Evolutionary conservation across 768 basidiomycete genomes (phyloP), one percentile per base, ranked within the genome.

Genomic region (Coprinellus micaceus): DNA sequence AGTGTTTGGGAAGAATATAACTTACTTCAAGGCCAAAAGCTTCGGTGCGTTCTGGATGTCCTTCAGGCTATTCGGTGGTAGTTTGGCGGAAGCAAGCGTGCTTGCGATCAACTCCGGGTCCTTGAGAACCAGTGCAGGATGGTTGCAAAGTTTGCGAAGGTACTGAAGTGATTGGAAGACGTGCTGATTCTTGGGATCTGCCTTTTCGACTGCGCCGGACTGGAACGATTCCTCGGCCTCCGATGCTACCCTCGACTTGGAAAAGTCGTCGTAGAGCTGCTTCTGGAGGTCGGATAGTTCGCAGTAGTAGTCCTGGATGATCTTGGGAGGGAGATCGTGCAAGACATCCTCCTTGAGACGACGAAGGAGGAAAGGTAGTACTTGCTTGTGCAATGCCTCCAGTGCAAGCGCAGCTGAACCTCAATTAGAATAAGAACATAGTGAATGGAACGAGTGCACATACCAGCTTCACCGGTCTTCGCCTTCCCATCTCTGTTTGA

Each of bases 291-390:
- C 91, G 0, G 96, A 98, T 2, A 99, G 81, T 67, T 98, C 96
- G 77, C 95, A 98, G 66, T 98, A 95, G 69, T 98, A 98, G 69
- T 99, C 97, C 70, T 99, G 97, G 56, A 99, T 98, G 70, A 99
- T 99, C 76, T 99, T 98, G 3, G 97, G 97, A 1, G 97, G 97
- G 2, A 99, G 77, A 67, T 99, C 97, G 59, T 92, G 74, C 55
- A 99, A 76, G 26, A 99, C 97, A 66, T 99, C 94, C 72, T 99
- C 97, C 69, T 99, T 99, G 67, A 99, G 74, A 22, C 97, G 88
- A 40, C 97, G 91, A 15, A 99, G 79, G 40, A 99, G 75, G 82
- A 99, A 99, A 1, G 97, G 97, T n/a, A 99, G 74, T 24, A 98
- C 96, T 79, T 99, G 97, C 71, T 99, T 99, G 70, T 98, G 97